Conservation (phyloP, 306 rosid species). For the Fragaria ananassa region DNA sequence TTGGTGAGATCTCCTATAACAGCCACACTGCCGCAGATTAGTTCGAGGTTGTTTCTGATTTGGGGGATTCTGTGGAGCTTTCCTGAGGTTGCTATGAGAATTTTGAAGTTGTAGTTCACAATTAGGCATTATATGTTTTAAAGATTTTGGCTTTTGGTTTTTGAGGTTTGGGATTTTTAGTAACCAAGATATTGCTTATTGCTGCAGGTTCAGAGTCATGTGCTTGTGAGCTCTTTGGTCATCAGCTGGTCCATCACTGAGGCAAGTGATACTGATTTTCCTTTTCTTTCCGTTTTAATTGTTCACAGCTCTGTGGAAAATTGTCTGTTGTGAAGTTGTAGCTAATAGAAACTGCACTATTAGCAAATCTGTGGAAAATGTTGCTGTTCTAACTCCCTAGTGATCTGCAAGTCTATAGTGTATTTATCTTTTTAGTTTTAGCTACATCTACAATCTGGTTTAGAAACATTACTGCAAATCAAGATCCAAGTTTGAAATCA, state of each 20-base stretch:
- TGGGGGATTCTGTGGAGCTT: constrained; percentile 93
- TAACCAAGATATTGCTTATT: constrained; percentile 19
- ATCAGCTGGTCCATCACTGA: constrained; percentile 82
- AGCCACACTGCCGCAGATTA: constrained; percentile 80
- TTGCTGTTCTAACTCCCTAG: neutral
- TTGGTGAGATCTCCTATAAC: constrained; percentile 78
- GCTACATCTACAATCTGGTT: neutral
- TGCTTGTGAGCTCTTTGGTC: constrained; percentile 63
- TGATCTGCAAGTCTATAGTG: neutral
- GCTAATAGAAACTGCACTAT: neutral
- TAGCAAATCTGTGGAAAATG: neutral
- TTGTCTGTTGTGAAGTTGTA: neutral
- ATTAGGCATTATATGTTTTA: neutral
- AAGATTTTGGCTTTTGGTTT: neutral
- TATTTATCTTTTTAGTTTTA: neutral
- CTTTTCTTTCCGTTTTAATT: constrained; percentile 11
- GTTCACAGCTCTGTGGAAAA: neutral
- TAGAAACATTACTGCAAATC: neutral
- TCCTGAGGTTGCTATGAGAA: constrained; percentile 53
- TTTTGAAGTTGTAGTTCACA: neutral
- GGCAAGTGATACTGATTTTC: constrained; percentile 47
- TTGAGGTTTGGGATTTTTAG: neutral
- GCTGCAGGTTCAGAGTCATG: constrained; percentile 50
- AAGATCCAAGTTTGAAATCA: neutral
- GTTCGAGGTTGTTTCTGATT: constrained; percentile 63